These are phyloP conservation scores for Pedinophyceae sp. DNA, from an alignment of 139 green algal genomes.

Conservation along the genomic window DNA sequence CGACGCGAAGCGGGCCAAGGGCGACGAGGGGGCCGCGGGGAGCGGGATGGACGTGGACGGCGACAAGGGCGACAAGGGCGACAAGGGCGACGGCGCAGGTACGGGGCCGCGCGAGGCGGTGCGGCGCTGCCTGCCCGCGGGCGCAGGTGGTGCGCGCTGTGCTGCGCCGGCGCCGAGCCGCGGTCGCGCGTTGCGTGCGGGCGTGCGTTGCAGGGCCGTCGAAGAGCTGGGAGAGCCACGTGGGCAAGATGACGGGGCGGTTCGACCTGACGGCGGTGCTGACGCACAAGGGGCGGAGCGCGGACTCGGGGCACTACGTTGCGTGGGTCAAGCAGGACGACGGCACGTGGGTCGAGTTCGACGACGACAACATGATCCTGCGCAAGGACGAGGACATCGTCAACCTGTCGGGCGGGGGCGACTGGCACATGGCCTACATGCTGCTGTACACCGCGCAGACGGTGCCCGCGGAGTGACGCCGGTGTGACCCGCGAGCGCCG, in stretches of 20 bases:
- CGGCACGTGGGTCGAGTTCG: conserved; percentile 82
- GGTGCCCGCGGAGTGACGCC: too few species aligned
- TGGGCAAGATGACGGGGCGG: conserved; percentile 35
- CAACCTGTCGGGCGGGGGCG: conserved; percentile 69
- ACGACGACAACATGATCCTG: conserved; percentile 76
- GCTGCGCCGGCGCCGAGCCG: too few species aligned
- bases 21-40: conserved; percentile 4
- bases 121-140: not conserved
- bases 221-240: too few species aligned
- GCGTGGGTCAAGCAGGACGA: conserved; percentile 82
- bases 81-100: conserved; percentile 3
- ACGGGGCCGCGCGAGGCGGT: conserved; percentile 7
- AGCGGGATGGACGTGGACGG: conserved; percentile 2
- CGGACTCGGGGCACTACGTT: conserved; percentile 93
- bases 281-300: conserved; percentile 93
- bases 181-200: too few species aligned
- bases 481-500: too few species aligned
- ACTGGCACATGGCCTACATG: conserved; percentile 97
- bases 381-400: conserved; percentile 78
- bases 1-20: conserved; percentile 20
- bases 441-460: conserved; percentile 65
- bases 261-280: conserved; percentile 85
- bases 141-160: not conserved
- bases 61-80: conserved; percentile 5
- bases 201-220: too few species aligned